Percentiles rank a stretch among this genome's conserved stretches.
Conservation (phyloP, 768 basidiomycete species). For the Tylopilus vinaceipallidus region DNA sequence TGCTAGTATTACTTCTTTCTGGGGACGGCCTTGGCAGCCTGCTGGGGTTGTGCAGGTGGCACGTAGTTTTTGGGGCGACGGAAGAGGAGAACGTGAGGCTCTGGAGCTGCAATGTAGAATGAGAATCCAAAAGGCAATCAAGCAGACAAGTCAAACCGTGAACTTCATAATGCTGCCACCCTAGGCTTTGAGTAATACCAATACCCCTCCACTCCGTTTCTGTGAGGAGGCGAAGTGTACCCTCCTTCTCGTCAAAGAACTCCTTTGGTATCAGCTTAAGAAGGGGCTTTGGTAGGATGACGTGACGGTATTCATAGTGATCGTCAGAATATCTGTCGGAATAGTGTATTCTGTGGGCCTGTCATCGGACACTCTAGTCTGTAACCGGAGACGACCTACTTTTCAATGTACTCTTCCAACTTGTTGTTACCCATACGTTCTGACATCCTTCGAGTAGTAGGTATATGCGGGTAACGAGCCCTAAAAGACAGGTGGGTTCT, state of each 20-base stretch:
- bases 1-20: constrained; percentile 39
- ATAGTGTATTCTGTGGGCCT: constrained; percentile 71
- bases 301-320: constrained; percentile 92
- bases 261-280: constrained; percentile 91
- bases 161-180: constrained; percentile 98
- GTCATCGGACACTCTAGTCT: constrained; percentile 17
- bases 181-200: constrained; percentile 92
- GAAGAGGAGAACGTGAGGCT: constrained; percentile 93
- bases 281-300: constrained; percentile 93
- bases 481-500: neutral
- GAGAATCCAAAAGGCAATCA: constrained; percentile 7
- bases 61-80: constrained; percentile 73
- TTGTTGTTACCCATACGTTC: constrained; percentile 44
- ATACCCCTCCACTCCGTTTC: constrained; percentile 96
- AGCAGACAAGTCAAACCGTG: constrained; percentile 59
- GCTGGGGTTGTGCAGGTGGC: constrained; percentile 47
- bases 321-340: constrained; percentile 93
- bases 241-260: constrained; percentile 74
- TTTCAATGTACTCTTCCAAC: constrained; percentile 77
- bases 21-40: constrained; percentile 38
- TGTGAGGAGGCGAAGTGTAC: constrained; percentile 74
- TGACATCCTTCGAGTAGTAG: constrained; percentile 16
- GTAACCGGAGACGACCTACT: constrained; percentile 41
- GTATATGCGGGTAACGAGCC: constrained; percentile 14
- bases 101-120: constrained; percentile 58